phyloP scores from a whole-genome alignment of 164 flowering plant genomes.

The Vitis amurensis region DNA sequence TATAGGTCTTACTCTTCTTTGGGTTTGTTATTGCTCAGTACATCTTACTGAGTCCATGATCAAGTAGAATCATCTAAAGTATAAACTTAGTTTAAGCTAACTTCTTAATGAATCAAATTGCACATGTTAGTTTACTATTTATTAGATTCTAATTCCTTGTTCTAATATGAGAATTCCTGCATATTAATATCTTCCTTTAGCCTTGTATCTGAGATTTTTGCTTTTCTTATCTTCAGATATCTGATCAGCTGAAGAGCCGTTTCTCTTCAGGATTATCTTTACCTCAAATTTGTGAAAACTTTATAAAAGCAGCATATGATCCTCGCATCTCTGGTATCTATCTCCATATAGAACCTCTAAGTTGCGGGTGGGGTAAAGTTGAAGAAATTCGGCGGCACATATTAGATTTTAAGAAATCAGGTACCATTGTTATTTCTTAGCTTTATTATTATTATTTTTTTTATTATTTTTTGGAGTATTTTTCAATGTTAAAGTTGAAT shows the following conservation, averaged over 20 bases:
- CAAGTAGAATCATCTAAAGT: no score
- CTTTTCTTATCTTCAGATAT: constrained; percentile 47
- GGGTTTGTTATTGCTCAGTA: no score
- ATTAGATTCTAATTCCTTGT: not conserved
- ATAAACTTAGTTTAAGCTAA: no score
- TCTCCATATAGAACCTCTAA: constrained; percentile 80
- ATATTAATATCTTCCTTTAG: not conserved
- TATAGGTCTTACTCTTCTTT: no score
- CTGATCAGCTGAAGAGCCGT: constrained; percentile 82
- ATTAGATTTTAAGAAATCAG: constrained; percentile 79
- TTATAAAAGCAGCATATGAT: constrained; percentile 88
- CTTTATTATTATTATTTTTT: not conserved
- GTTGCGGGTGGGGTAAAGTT: constrained; percentile 94
- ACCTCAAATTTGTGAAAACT: constrained; percentile 91
- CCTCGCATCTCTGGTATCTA: constrained; percentile 87
- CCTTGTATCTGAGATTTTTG: not conserved
- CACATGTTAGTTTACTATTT: not conserved
- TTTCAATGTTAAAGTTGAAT: no score
- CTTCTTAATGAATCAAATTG: no score
- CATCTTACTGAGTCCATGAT: no score
- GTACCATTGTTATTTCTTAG: constrained; percentile 23
- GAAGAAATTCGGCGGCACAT: constrained; percentile 93
- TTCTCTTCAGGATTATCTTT: constrained; percentile 81
- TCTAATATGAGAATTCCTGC: not conserved
- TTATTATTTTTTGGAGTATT: not conserved